Percentiles rank a stretch among this genome's conserved stretches.
phyloP scores from a whole-genome alignment of 2,329 filamentous ascomycete species.

The Fusarium euwallaceae region DNA sequence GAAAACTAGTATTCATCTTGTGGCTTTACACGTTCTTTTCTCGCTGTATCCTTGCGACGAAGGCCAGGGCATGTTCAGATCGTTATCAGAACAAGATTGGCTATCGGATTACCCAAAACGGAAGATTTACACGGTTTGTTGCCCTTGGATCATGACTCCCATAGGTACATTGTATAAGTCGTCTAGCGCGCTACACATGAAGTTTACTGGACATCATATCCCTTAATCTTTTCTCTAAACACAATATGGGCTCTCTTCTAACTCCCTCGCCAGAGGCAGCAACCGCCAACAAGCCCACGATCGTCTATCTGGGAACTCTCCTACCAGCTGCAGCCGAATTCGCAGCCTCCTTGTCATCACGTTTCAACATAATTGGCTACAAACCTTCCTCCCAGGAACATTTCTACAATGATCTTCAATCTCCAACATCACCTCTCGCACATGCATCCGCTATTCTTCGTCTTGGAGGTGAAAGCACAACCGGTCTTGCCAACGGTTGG shows the following conservation, averaged over 20 bases:
- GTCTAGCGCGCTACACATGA: neutral
- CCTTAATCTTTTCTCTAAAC: neutral
- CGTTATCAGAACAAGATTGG: neutral
- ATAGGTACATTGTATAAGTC: neutral
- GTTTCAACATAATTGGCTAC: neutral
- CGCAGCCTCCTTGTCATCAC: neutral
- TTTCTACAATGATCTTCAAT: neutral
- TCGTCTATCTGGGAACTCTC: neutral
- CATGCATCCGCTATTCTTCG: neutral
- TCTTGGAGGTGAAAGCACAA: neutral
- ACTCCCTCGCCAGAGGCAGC: neutral
- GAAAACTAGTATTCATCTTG: too few species aligned
- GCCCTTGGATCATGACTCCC: neutral
- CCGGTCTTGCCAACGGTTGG: neutral
- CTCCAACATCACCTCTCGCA: neutral
- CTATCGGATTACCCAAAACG: neutral
- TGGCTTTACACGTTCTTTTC: too few species aligned
- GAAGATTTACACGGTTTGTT: neutral
- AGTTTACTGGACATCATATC: neutral
- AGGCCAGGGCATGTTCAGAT: neutral
- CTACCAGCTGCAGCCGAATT: neutral
- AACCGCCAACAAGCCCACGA: neutral
- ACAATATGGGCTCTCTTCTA: neutral
- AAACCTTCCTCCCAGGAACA: neutral
- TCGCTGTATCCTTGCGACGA: neutral